These are phyloP conservation scores for Piper betle DNA, from an alignment of 164 flowering plant species.

Conservation along the genomic window DNA sequence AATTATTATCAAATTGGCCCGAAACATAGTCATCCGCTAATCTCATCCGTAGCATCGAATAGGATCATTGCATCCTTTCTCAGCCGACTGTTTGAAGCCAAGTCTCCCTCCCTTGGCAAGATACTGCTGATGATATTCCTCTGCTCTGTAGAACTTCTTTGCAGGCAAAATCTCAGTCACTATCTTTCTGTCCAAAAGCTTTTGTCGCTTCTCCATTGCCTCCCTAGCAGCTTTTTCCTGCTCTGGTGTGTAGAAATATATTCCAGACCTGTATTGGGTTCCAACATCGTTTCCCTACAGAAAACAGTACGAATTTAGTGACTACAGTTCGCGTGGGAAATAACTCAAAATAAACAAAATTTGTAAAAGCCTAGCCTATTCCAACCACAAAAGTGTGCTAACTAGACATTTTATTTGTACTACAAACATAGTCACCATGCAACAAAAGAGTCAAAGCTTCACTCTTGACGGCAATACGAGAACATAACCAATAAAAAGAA, in stretches of 20 bases:
- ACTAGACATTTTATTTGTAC: neutral
- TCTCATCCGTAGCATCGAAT: constrained; percentile 48
- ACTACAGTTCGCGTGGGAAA: neutral
- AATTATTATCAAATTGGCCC: neutral
- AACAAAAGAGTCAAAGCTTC: neutral
- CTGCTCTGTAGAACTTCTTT: constrained; percentile 84
- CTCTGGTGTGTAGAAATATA: constrained; percentile 79
- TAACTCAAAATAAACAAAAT: neutral
- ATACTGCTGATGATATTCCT: constrained; percentile 90
- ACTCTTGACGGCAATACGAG: neutral
- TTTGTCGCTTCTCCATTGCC: constrained; percentile 53
- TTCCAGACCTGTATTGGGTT: constrained; percentile 87
- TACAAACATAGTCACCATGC: neutral
- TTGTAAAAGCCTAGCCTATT: neutral
- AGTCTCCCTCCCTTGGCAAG: constrained; percentile 80
- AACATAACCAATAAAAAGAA: neutral
- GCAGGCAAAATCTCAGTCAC: constrained; percentile 87
- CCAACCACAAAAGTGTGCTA: neutral
- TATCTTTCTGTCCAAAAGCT: constrained; percentile 49
- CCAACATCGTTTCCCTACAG: constrained; percentile 84
- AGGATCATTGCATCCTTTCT: constrained; percentile 80
- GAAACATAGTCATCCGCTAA: neutral
- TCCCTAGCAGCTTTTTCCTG: constrained; percentile 69
- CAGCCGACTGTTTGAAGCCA: constrained; percentile 61
- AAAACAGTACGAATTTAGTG: neutral